Evolutionary conservation across 148 eudicot genomes (phyloP).

Genomic region (Rhododendron mucronatum): DNA sequence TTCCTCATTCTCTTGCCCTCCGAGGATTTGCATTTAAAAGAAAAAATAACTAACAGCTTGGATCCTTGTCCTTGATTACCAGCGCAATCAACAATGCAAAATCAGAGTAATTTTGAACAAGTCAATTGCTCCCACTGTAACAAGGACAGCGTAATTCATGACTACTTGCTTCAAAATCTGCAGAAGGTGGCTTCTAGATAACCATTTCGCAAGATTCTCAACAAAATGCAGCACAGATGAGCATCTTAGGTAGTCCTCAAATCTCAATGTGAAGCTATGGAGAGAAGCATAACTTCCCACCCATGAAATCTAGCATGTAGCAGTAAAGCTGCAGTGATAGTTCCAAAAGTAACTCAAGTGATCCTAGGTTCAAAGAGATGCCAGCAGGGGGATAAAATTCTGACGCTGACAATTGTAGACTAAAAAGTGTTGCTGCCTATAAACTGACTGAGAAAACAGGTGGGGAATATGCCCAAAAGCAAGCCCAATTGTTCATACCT

Average conservation of each 20-base stretch:
- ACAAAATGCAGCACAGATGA: background rate
- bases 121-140: background rate
- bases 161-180: background rate
- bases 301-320: background rate
- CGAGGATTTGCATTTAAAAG: background rate
- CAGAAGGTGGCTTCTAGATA: background rate
- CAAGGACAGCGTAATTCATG: background rate
- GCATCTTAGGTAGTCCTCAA: slow-evolving; percentile 4
- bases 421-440: background rate
- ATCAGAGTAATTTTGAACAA: background rate
- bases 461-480: background rate
- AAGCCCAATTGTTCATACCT: background rate
- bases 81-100: background rate
- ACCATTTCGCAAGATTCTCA: background rate
- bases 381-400: background rate
- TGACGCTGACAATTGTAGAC: background rate
- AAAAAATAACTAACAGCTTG: background rate
- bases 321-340: background rate
- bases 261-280: background rate
- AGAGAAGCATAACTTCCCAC: background rate
- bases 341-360: background rate
- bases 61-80: background rate
- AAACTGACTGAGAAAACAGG: background rate
- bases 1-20: background rate
- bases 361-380: background rate